Base-by-base conservation (phyloP, 306 rosid species). In the Purshia tridentata region DNA sequence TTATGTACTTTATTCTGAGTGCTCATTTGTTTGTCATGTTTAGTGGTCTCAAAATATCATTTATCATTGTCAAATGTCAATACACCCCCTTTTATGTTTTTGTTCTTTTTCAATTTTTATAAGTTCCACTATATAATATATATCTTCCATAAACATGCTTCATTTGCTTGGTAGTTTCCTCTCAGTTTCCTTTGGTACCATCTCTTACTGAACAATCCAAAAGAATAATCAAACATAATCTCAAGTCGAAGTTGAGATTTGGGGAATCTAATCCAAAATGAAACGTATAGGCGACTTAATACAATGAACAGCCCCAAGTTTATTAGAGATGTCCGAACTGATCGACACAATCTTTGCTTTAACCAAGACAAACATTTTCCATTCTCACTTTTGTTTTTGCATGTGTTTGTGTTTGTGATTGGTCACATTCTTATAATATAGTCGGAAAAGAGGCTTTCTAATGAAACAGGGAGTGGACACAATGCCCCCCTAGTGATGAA, bases 261-360 rank as follows among this genome's bases (percentile, higher is more conserved):
- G 5, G 8, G 57, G 19, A 75, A 73, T 66, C 74, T 45, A 51
- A 58, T 73, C 53, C 56, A 29, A 49, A 70, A 70, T 54, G 64
- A 69, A 65, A 65, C 51, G 29, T 52, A 29, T 70, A 79, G 46
- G 78, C 52, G 76, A 73, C 88, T 73, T 79, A 73, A 85, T 87
- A 83, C 88, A 71, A 4, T 78, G 88, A 77, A 87, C 88, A 86
- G 81, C 82, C 82, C 76, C 82, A 57, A 51, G 37, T 60, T 76
- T 72, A 41, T 8, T 66, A 67, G 65, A 76, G 54, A 47, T 66
- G 18, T 72, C 63, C 51, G 76, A 65, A 83, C 8, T 76, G n/a
- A n/a, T n/a, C n/a, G 29, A 81, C 86, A 68, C 61, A 65, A 86
- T 87, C 84, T 77, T 83, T 77, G 77, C 51, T 81, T 49, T 67